phyloP scores from a whole-genome alignment of 805 yeast genomes.

The Metschnikowia peoriensis region DNA sequence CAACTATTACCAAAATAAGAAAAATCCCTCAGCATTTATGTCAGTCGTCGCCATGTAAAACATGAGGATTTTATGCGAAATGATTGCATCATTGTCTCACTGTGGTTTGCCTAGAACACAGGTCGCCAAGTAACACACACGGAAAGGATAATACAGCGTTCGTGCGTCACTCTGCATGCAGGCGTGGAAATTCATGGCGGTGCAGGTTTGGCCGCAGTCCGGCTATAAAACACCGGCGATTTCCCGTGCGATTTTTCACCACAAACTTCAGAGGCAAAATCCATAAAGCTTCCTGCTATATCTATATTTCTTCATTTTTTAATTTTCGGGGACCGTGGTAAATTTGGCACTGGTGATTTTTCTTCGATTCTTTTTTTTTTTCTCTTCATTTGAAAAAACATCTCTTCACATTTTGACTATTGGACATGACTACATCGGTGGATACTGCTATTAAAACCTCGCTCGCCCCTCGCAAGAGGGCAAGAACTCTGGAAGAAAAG shows the following conservation, averaged over 20 bases:
- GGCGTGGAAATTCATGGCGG: not conserved
- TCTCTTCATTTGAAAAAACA: not conserved
- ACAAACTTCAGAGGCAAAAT: not conserved
- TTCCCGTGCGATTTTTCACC: not conserved
- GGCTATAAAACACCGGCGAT: not conserved
- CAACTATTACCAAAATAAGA: no score
- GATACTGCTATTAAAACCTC: slow-evolving; percentile 38
- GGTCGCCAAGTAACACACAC: slow-evolving; percentile 1
- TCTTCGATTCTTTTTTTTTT: not conserved
- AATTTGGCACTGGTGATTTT: not conserved
- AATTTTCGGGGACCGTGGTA: not conserved
- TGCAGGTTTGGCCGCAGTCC: slow-evolving; percentile 3
- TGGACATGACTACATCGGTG: slow-evolving; percentile 12
- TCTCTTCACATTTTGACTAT: not conserved
- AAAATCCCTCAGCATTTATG: no score
- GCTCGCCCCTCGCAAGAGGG: slow-evolving; percentile 93
- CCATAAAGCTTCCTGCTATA: not conserved
- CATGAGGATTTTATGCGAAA: not conserved
- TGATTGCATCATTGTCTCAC: not conserved
- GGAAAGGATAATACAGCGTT: not conserved
- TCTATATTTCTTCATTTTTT: not conserved
- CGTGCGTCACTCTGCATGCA: not conserved
- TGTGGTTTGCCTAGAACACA: slow-evolving; percentile 2
- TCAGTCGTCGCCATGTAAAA: no score
- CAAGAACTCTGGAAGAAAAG: slow-evolving; percentile 94